phyloP scores from a whole-genome alignment of 805 yeast species.

The Wickerhamiella hasegawae region DNA sequence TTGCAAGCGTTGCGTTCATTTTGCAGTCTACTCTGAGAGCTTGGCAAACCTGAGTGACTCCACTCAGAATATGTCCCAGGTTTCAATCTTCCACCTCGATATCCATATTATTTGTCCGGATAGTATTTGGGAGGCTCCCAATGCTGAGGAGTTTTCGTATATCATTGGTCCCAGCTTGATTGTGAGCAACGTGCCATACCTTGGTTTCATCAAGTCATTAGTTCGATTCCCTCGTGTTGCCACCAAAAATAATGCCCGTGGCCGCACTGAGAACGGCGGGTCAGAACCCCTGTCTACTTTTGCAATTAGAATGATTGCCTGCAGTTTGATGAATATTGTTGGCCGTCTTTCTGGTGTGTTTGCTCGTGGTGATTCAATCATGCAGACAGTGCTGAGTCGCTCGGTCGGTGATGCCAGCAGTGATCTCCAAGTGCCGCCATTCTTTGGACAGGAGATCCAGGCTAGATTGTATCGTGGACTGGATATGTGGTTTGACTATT shows the following conservation, averaged over 20 bases:
- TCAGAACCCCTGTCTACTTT: conserved; percentile 9
- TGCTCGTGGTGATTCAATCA: conserved; percentile 10
- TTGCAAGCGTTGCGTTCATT: conserved; percentile 22
- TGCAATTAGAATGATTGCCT: conserved; percentile 14
- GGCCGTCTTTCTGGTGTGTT: conserved; percentile 11
- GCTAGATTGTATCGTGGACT: conserved; percentile 19
- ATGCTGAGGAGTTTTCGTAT: conserved; percentile 15
- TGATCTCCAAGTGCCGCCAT: conserved; percentile 6
- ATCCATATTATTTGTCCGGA: conserved; percentile 19
- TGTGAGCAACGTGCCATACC: conserved; percentile 16
- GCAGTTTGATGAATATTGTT: conserved; percentile 18
- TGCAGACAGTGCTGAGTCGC: conserved; percentile 10
- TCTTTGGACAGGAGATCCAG: conserved; percentile 15
- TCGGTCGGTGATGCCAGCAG: conserved; percentile 4
- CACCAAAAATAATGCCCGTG: conserved; percentile 1
- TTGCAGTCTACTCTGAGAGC: conserved; percentile 17
- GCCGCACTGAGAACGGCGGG: background rate
- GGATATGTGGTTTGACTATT: conserved; percentile 19
- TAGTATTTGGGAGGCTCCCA: conserved; percentile 17
- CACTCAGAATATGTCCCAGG: conserved; percentile 2
- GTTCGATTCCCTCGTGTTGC: conserved; percentile 19
- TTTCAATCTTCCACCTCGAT: conserved; percentile 19
- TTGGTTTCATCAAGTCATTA: conserved; percentile 19
- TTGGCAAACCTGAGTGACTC: conserved; percentile 2
- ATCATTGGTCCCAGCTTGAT: conserved; percentile 14